A percentile compares a stretch with the other conserved stretches of the same genome.
These are phyloP conservation scores for Myriangium duriaei DNA, from an alignment of 2,329 filamentous ascomycete genomes.

Conservation along the genomic window DNA sequence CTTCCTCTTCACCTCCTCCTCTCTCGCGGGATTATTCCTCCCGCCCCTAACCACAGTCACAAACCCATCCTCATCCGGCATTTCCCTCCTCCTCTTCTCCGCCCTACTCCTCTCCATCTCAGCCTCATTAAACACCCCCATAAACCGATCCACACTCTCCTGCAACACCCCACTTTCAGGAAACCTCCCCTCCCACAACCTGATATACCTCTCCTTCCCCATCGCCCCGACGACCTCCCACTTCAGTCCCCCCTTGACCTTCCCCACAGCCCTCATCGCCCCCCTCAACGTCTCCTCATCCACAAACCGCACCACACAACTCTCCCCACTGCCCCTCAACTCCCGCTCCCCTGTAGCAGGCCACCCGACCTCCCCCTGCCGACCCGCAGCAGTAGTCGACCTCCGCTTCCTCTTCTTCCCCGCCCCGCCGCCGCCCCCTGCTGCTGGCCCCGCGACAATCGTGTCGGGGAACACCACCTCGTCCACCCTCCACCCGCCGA, in stretches of 20 bases:
- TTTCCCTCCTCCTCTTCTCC: slow-evolving; percentile 53
- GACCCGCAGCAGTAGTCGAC: slow-evolving; percentile 25
- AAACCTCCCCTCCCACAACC: slow-evolving; percentile 60
- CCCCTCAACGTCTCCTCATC: slow-evolving; percentile 67
- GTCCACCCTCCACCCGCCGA: slow-evolving; percentile 70
- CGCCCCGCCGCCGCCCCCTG: slow-evolving; percentile 22
- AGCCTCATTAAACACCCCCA: slow-evolving; percentile 59
- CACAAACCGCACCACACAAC: slow-evolving; percentile 70
- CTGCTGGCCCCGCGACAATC: slow-evolving; percentile 20
- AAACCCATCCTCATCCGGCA: slow-evolving; percentile 91
- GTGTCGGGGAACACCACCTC: slow-evolving; percentile 52
- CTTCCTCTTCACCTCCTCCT: slow-evolving; percentile 53
- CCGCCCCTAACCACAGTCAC: slow-evolving; percentile 79
- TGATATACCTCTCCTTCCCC: slow-evolving; percentile 41
- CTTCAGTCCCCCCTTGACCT: too few species aligned
- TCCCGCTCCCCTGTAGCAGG: slow-evolving; percentile 62
- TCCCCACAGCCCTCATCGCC: slow-evolving; percentile 60
- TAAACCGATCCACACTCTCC: slow-evolving; percentile 68
- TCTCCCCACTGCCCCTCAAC: slow-evolving; percentile 60
- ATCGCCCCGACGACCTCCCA: too few species aligned
- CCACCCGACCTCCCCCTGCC: slow-evolving; percentile 38
- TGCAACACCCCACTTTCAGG: slow-evolving; percentile 58
- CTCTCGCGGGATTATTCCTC: slow-evolving; percentile 56
- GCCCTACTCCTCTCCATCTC: slow-evolving; percentile 53
- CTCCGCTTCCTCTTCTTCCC: slow-evolving; percentile 46